Base-by-base conservation (phyloP, 495 filamentous ascomycete species). In the Acidomyces sp. region DNA sequence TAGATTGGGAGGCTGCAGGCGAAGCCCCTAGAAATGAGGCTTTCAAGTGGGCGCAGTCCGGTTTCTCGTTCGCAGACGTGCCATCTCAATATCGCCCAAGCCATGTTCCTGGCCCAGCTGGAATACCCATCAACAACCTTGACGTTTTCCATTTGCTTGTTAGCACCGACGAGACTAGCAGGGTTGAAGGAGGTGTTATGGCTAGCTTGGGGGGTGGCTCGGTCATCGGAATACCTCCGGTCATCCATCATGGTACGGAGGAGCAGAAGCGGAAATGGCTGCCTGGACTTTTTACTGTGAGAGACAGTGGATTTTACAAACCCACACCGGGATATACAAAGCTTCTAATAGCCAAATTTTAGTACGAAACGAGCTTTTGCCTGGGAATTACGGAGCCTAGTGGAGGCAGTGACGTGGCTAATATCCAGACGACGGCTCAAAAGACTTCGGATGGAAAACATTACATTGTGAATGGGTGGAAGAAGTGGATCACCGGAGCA, bases 401-500 rank as follows among this genome's bases (percentile, higher is more conserved):
- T 23, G 50, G 39, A 17, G 51, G 51, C 22, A 41, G 37, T 15
- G 70, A 74, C 58, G 67, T 74, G 2, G 66, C 67, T 3, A 64
- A 60, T 53, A 71, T 74, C 34, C 54, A 59, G 18, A 71, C 68
- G 2, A 71, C 67, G 1, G 69, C 70, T 0, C 50, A 58, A 9
- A 42, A 41, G 18, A 19, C 36, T 11, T 48, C 57, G 0, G 53
- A 68, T 21, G 66, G 64, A 0, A 59, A 67, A 35, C 49, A 60
- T 41, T 74, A 72, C 35, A 46, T 72, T 21, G 69, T 72, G 10
- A 72, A 71, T 49, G 70, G 70, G 3, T 56, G 60, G 9, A 72
- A 74, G 61, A 72, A 74, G 44, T 74, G 70, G 70, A 72, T 74
- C 27, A 74, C 70, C 16, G 69, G 69, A 41, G 68, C 59, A 9